Evolutionary conservation across 2,329 filamentous ascomycete genomes (phyloP), one percentile per base, ranked within the genome.

Genomic region (Pseudohalonectria lignicola): DNA sequence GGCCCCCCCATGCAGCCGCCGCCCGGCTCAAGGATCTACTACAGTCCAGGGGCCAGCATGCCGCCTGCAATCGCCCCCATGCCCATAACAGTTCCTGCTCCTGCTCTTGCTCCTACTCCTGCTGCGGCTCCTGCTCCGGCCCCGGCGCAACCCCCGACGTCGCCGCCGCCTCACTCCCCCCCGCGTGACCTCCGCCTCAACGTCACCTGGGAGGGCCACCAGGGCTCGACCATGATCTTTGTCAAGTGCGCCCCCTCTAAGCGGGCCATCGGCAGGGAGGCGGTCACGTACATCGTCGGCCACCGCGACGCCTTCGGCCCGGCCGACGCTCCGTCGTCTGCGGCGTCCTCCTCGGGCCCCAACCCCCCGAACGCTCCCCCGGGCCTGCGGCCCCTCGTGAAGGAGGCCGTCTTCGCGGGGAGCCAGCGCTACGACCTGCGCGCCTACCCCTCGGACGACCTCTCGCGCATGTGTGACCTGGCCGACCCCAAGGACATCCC

Each of bases 261-360:
- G 15, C 35, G 34, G 21, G 19, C n/a, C 17, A 34, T 53, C 19
- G 39, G 41, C 21, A 35, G 40, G 4, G 40, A 43, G 5, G 47
- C 49, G 2, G 11, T 90, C 3, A 15, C 17, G 15, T 49, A 45
- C 26, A 40, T 51, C 11, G 38, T 41, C 4, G 34, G 40, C 10
- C 38, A 48, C 21, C 32, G 34, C 5, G 12, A 7, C 12, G 13
- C 25, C 11, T 48, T 48, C 28, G 33, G 37, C n/a, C 29, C 30
- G 15, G 28, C n/a, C n/a, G n/a, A n/a, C n/a, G n/a, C n/a, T n/a
- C n/a, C n/a, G n/a, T n/a, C n/a, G n/a, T n/a, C n/a, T n/a, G n/a
- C n/a, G n/a, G n/a, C n/a, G n/a, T n/a, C n/a, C n/a, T n/a, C n/a
- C n/a, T 26, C 23, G 23, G 23, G 7, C 23, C 23, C 23, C 12